Percentiles rank a stretch among this genome's conserved stretches.
Conservation (phyloP, 1,139 yeast species). For the Kurtzmaniella quercitrusa region DNA sequence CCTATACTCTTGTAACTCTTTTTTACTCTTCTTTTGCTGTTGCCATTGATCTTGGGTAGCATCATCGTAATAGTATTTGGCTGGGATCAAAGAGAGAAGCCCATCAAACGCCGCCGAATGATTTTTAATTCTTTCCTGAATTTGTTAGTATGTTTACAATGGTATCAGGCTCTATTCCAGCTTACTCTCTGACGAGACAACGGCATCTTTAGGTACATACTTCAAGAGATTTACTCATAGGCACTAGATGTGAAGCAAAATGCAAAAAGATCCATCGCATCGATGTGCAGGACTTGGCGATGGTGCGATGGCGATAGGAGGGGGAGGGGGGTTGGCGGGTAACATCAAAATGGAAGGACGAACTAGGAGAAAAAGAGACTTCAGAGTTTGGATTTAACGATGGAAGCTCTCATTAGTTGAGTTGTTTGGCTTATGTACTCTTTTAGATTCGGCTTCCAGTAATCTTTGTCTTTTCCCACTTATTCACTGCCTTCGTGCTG, state of each 20-base stretch:
- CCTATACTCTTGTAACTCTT: conserved; percentile 58
- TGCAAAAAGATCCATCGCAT: conserved; percentile 3
- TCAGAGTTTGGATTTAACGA: not conserved
- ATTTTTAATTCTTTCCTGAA: conserved; percentile 72
- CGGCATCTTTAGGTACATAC: conserved; percentile 29
- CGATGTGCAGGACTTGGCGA: conserved; percentile 1
- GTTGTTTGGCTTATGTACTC: too few species aligned
- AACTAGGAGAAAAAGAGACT: too few species aligned
- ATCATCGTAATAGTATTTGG: conserved; percentile 82
- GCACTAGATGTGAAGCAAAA: not conserved
- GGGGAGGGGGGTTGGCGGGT: not conserved
- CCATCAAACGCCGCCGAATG: conserved; percentile 92
- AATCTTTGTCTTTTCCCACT: too few species aligned
- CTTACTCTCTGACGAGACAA: not conserved
- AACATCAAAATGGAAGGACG: not conserved
- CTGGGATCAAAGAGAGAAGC: conserved; percentile 84
- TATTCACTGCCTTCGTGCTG: too few species aligned
- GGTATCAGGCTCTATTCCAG: not conserved
- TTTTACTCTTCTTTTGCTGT: conserved; percentile 70
- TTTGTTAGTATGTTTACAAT: not conserved
- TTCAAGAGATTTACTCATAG: conserved; percentile 47
- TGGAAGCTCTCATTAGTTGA: too few species aligned
- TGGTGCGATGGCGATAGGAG: too few species aligned
- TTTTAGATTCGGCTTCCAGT: too few species aligned
- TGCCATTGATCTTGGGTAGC: conserved; percentile 88